These are phyloP conservation scores for Linum trigynum DNA, from an alignment of 345 rosid species.

Conservation along the genomic window DNA sequence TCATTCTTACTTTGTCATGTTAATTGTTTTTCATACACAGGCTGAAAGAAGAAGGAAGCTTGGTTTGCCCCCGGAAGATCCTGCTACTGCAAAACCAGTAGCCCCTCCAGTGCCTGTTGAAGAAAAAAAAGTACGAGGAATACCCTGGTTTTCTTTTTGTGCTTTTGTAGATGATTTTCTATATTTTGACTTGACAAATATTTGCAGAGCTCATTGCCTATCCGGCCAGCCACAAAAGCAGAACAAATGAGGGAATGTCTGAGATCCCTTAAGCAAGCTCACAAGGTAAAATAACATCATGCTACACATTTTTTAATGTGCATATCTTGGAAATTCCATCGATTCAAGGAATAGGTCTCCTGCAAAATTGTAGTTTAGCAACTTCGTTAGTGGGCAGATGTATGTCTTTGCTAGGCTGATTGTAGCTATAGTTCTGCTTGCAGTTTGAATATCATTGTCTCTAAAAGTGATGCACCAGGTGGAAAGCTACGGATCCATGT, in stretches of 20 bases:
- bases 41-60: constrained; percentile 93
- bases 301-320: neutral
- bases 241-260: constrained; percentile 95
- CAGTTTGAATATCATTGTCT: neutral
- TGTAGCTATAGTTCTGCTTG: neutral
- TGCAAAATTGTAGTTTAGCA: no score
- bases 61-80: constrained; percentile 94
- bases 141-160: neutral
- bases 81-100: constrained; percentile 54
- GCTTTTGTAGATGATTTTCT: neutral
- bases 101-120: constrained; percentile 41
- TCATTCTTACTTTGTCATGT: constrained; percentile 3
- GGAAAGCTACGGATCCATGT: neutral
- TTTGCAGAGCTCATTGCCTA: constrained; percentile 64
- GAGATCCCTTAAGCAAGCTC: constrained; percentile 79
- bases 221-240: constrained; percentile 89
- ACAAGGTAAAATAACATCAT: constrained; percentile 48
- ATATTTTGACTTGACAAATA: neutral
- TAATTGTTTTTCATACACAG: constrained; percentile 29
- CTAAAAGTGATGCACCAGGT: neutral
- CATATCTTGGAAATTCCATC: neutral
- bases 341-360: no score
- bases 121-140: constrained; percentile 64
- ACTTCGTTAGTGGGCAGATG: no score
- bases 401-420: no score